Conservation (phyloP, 352 stramenopile genomes). For the Thalassiosira mediterranea region DNA sequence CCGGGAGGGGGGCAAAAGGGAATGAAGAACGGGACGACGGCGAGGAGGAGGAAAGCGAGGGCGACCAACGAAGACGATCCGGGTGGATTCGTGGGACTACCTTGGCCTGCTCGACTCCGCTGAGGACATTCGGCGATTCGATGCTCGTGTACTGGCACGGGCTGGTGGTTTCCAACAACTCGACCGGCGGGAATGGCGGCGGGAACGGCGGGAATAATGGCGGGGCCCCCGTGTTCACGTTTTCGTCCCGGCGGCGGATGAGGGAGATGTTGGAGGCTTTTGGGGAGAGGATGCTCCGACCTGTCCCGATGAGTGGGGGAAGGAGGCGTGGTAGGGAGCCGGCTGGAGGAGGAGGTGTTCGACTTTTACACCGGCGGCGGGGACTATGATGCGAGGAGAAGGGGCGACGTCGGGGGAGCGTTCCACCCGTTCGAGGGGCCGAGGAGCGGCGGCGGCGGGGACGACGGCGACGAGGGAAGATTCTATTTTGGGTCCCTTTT, state of each 20-base stretch:
- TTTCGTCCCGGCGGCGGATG: too few species aligned
- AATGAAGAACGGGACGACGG: not conserved
- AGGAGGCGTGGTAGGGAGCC: too few species aligned
- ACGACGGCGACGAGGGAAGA: too few species aligned
- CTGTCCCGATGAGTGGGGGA: too few species aligned
- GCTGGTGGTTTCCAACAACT: conserved; percentile 28
- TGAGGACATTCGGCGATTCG: conserved; percentile 50
- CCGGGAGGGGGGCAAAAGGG: not conserved
- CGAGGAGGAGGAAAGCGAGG: conserved; percentile 17
- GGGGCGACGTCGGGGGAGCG: conserved; percentile 27
- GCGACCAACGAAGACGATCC: conserved; percentile 10
- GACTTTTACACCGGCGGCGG: conserved; percentile 27
- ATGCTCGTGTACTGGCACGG: conserved; percentile 61
- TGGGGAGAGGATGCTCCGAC: too few species aligned
- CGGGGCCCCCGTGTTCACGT: too few species aligned
- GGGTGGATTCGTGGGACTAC: conserved; percentile 45
- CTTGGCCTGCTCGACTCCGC: conserved; percentile 38
- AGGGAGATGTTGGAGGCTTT: conserved; percentile 20
- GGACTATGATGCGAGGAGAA: too few species aligned
- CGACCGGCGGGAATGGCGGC: too few species aligned
- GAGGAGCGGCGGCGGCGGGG: not conserved
- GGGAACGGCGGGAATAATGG: too few species aligned
- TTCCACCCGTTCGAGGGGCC: conserved; percentile 21
- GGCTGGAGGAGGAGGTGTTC: conserved; percentile 35
- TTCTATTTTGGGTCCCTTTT: too few species aligned